Evolutionary conservation across 78 protist genomes (phyloP).

Genomic region (Guillardia theta): DNA sequence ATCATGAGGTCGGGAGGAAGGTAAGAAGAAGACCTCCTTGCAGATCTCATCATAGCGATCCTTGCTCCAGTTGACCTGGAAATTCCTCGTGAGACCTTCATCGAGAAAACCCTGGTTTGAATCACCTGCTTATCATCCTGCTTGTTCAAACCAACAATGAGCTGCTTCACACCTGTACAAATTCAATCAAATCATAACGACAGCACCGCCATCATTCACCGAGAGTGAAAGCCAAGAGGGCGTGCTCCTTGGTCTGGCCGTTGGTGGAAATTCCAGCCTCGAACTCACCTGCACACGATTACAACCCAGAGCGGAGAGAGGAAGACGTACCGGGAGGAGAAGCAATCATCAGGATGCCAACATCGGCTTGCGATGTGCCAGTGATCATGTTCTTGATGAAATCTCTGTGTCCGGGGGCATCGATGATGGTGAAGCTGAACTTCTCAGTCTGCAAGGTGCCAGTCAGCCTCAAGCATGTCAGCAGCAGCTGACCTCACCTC

Average conservation of each 20-base stretch:
- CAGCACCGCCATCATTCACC: no score
- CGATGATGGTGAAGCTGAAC: constrained; percentile 97
- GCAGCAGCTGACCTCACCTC: no score
- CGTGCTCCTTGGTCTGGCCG: constrained; percentile 98
- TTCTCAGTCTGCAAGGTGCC: constrained; percentile 82
- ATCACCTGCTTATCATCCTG: constrained; percentile 27
- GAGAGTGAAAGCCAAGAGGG: constrained; percentile 93
- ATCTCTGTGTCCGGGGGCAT: constrained; percentile 99
- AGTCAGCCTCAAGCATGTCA: no score
- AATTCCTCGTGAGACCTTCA: constrained; percentile 73
- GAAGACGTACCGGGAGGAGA: neutral
- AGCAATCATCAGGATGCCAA: constrained; percentile 18
- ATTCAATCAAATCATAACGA: no score
- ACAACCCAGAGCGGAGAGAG: neutral
- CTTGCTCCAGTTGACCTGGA: constrained; percentile 78
- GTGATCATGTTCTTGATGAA: constrained; percentile 94
- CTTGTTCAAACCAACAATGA: constrained; percentile 95
- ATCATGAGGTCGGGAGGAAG: no score
- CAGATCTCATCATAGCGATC: constrained; percentile 86
- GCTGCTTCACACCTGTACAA: constrained; percentile 91
- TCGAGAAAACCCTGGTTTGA: neutral
- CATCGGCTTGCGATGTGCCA: constrained; percentile 40
- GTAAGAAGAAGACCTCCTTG: constrained; percentile 74
- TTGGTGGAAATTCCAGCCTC: constrained; percentile 94
- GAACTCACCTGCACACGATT: constrained; percentile 83